Conservation (phyloP, 1,139 yeast genomes). For the Arxiozyma heterogenica region DNA sequence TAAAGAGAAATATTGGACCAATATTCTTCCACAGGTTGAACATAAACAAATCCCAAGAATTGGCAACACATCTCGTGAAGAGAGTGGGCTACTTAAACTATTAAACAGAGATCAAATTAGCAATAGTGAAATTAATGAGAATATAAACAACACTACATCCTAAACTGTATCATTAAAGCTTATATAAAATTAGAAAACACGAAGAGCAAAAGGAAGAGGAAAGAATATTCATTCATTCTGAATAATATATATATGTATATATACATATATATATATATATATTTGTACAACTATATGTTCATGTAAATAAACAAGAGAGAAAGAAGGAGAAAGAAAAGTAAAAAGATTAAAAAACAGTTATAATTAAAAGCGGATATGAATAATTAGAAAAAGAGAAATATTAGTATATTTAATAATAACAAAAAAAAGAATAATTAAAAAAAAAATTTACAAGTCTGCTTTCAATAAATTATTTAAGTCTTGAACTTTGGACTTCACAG, state of each 20-base stretch:
- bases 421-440: background rate
- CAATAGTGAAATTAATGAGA: background rate
- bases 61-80: slow-evolving; percentile 27
- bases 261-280: background rate
- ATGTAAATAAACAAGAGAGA: background rate
- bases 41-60: slow-evolving; percentile 20
- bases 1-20: slow-evolving; percentile 23
- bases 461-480: slow-evolving; percentile 82
- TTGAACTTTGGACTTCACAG: slow-evolving; percentile 74
- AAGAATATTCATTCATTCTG: background rate
- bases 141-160: background rate
- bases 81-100: slow-evolving; percentile 25
- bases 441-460: slow-evolving; percentile 57
- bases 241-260: background rate
- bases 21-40: slow-evolving; percentile 15
- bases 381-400: background rate
- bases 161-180: background rate
- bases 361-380: background rate
- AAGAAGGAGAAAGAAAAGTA: background rate
- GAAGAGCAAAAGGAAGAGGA: background rate
- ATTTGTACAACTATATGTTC: background rate
- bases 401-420: background rate
- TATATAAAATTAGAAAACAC: no score
- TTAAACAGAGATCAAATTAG: slow-evolving; percentile 12
- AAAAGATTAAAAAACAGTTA: background rate